Percentiles rank a stretch among this genome's conserved stretches.
These are phyloP conservation scores for Aeschynomene evenia DNA, from an alignment of 306 rosid genomes.

Conservation along the genomic window DNA sequence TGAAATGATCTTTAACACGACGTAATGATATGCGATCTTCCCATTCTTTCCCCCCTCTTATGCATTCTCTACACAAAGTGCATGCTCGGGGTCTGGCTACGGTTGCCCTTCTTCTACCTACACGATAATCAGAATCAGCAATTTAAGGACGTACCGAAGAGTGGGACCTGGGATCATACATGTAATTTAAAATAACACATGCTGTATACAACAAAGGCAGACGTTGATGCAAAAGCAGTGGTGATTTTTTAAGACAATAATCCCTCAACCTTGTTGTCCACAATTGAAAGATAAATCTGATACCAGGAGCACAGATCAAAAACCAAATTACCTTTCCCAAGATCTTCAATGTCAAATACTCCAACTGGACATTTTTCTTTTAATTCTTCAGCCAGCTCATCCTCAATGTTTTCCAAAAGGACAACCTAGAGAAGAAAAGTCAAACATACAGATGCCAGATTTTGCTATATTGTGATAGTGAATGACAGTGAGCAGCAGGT, in stretches of 20 bases:
- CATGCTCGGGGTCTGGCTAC: constrained; percentile 73
- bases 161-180: neutral
- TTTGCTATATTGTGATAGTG: neutral
- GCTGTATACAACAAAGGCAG: neutral
- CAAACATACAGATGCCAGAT: constrained; percentile 1
- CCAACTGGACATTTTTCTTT: constrained; percentile 64
- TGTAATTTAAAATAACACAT: neutral
- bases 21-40: constrained; percentile 72
- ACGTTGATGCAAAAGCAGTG: constrained; percentile 21
- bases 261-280: neutral
- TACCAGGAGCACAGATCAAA: neutral
- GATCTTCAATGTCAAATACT: constrained; percentile 90
- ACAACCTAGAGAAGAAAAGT: constrained; percentile 51
- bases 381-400: constrained; percentile 70
- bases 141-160: constrained; percentile 17
- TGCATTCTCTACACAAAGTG: constrained; percentile 95
- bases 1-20: constrained; percentile 89
- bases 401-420: constrained; percentile 57
- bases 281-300: constrained; percentile 15
- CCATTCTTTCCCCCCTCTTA: constrained; percentile 89
- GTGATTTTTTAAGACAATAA: neutral
- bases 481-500: constrained; percentile 5
- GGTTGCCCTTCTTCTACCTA: constrained; percentile 72
- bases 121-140: constrained; percentile 31
- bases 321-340: constrained; percentile 62